Evolutionary conservation across 2,329 filamentous ascomycete genomes (phyloP).

Genomic region (Hymenoscyphus scutula): DNA sequence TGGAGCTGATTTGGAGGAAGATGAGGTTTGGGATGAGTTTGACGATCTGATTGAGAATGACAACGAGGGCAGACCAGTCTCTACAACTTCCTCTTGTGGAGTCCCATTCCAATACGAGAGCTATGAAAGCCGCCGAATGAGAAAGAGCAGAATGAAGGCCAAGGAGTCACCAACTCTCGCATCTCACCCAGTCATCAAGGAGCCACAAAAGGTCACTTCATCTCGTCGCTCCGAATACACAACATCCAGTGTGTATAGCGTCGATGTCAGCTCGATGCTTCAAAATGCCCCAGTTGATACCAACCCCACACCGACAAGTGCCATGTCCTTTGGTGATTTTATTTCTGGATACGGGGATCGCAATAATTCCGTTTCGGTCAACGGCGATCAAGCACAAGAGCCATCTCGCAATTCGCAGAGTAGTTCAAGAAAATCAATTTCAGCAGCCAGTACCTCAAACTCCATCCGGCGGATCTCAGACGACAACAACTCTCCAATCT

Average conservation of each 20-base stretch:
- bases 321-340: conserved; percentile 45
- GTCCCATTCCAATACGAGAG: conserved; percentile 55
- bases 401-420: conserved; percentile 17
- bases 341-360: conserved; percentile 42
- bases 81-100: conserved; percentile 55
- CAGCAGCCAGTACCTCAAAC: conserved; percentile 23
- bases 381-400: conserved; percentile 12
- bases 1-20: conserved; percentile 70
- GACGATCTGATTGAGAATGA: conserved; percentile 79
- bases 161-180: conserved; percentile 29
- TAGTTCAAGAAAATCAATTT: conserved; percentile 24
- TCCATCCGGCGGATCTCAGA: conserved; percentile 26
- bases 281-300: conserved; percentile 45
- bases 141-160: conserved; percentile 25
- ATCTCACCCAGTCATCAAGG: conserved; percentile 21
- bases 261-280: conserved; percentile 53
- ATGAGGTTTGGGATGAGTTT: conserved; percentile 94
- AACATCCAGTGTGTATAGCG: conserved; percentile 52
- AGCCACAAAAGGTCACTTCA: conserved; percentile 9
- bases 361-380: conserved; percentile 30
- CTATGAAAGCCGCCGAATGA: conserved; percentile 38
- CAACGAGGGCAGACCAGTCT: conserved; percentile 46
- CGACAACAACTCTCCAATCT: conserved; percentile 60
- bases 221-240: conserved; percentile 30
- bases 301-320: conserved; percentile 43